Evolutionary conservation across 2,329 filamentous ascomycete species (phyloP).

Genomic region (Cladosporium sphaerospermum): DNA sequence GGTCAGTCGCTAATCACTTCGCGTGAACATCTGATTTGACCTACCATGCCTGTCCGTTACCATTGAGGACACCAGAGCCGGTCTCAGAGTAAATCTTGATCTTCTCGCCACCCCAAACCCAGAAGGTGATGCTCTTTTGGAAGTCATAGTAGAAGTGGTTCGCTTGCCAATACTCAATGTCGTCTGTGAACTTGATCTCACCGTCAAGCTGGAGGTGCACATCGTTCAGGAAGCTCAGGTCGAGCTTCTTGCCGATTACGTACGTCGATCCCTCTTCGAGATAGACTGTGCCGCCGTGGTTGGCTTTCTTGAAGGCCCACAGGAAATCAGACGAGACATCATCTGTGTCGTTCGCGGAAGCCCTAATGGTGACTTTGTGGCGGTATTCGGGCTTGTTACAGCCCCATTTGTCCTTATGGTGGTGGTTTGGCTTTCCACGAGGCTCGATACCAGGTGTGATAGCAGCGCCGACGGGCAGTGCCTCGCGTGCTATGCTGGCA

Average conservation of each 20-base stretch:
- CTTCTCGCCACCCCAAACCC: constrained; percentile 57
- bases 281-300: constrained; percentile 53
- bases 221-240: constrained; percentile 53
- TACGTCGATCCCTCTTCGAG: constrained; percentile 50
- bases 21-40: constrained; percentile 11
- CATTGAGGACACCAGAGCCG: constrained; percentile 52
- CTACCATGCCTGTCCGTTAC: constrained; percentile 49
- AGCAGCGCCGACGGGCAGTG: constrained; percentile 3
- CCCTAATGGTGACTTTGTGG: constrained; percentile 46
- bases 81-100: constrained; percentile 47
- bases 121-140: constrained; percentile 55
- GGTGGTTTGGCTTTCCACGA: constrained; percentile 1
- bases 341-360: constrained; percentile 49
- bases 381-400: constrained; percentile 27
- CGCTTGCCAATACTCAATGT: constrained; percentile 42
- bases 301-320: constrained; percentile 49
- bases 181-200: constrained; percentile 59
- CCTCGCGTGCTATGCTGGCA: constrained; percentile 10
- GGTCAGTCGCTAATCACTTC: neutral
- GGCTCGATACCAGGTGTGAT: neutral
- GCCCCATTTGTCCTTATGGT: constrained; percentile 10
- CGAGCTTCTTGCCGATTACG: constrained; percentile 54
- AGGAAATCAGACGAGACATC: constrained; percentile 53
- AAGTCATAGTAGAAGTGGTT: constrained; percentile 48
- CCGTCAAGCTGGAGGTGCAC: constrained; percentile 55